Percentiles rank a stretch among this genome's conserved stretches.
phyloP scores from a whole-genome alignment of 2,329 filamentous ascomycete species.

The Xylaria multiplex region DNA sequence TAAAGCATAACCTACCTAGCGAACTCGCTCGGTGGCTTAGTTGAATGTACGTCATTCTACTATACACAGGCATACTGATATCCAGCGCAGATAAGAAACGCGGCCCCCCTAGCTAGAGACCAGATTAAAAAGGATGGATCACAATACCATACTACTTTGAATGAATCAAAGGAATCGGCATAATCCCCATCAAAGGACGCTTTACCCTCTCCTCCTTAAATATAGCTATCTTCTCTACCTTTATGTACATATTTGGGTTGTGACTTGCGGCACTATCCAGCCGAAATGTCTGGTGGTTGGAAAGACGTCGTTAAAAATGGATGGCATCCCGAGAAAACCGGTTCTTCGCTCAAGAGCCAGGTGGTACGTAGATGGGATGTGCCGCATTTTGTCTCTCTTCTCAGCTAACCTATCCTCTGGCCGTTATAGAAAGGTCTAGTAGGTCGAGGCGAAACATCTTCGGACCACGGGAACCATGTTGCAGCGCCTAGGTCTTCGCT shows the following conservation, averaged over 20 bases:
- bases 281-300: slow-evolving; percentile 55
- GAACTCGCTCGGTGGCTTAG: slow-evolving; percentile 21
- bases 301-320: slow-evolving; percentile 62
- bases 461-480: slow-evolving; percentile 48
- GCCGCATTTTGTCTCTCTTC: background rate
- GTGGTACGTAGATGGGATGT: slow-evolving; percentile 53
- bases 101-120: background rate
- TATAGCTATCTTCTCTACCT: background rate
- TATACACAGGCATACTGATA: slow-evolving; percentile 15
- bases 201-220: background rate
- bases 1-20: too few relatives aligned
- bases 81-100: slow-evolving; percentile 20
- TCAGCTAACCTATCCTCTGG: slow-evolving; percentile 26
- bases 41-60: slow-evolving; percentile 25
- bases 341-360: slow-evolving; percentile 54
- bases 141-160: background rate
- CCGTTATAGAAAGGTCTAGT: slow-evolving; percentile 57
- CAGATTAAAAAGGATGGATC: background rate
- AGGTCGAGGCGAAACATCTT: slow-evolving; percentile 51
- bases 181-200: background rate
- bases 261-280: background rate
- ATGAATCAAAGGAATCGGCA: slow-evolving; percentile 8
- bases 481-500: slow-evolving; percentile 73
- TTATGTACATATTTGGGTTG: background rate
- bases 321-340: slow-evolving; percentile 62